These are phyloP conservation scores for Grifola frondosa DNA, from an alignment of 1,284 basidiomycete genomes.

Conservation along the genomic window DNA sequence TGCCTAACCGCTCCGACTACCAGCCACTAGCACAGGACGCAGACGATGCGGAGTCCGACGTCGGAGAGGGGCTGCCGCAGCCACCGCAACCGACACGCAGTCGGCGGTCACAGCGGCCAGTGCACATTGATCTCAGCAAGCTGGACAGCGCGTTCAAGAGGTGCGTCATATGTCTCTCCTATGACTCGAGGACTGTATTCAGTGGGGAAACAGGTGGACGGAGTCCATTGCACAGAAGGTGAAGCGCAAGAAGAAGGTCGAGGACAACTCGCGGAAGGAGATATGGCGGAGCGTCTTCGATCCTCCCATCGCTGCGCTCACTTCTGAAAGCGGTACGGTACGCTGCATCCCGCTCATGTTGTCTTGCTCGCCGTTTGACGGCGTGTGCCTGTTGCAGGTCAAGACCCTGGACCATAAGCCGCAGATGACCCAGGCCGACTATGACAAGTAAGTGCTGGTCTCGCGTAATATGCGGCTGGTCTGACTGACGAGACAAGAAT, in stretches of 20 bases:
- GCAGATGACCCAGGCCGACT: constrained; percentile 72
- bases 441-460: constrained; percentile 54
- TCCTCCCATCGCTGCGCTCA: constrained; percentile 42
- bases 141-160: constrained; percentile 81
- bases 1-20: constrained; percentile 62
- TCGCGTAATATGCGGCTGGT: background rate
- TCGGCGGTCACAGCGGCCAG: constrained; percentile 51
- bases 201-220: constrained; percentile 67
- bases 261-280: constrained; percentile 61
- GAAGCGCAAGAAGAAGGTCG: constrained; percentile 74
- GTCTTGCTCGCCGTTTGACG: background rate
- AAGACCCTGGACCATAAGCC: constrained; percentile 78
- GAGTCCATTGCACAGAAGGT: constrained; percentile 80
- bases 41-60: constrained; percentile 51
- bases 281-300: constrained; percentile 82
- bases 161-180: constrained; percentile 32
- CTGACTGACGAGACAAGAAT: constrained; percentile 43
- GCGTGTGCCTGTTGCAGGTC: constrained; percentile 35
- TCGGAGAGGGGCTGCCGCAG: constrained; percentile 39
- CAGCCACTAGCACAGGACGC: constrained; percentile 61
- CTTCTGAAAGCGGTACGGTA: constrained; percentile 38
- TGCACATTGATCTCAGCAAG: constrained; percentile 73
- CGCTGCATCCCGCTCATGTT: constrained; percentile 22
- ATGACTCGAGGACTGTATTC: constrained; percentile 1
- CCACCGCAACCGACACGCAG: constrained; percentile 36